phyloP scores from a whole-genome alignment of 495 filamentous ascomycete genomes.

The Letharia columbiana region DNA sequence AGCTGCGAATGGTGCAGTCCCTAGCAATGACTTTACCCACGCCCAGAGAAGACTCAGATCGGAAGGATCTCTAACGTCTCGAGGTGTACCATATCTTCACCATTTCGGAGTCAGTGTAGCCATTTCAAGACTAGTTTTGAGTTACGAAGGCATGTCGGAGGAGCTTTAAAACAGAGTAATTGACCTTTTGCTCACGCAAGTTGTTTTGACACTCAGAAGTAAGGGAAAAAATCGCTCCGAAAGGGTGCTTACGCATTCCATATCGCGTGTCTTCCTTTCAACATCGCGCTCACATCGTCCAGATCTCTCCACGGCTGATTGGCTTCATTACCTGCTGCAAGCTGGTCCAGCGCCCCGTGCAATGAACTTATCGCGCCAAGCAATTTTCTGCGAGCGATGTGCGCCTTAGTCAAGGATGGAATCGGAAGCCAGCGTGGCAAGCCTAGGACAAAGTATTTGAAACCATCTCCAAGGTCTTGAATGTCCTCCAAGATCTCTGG shows the following conservation, averaged over 20 bases:
- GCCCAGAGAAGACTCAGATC: slow-evolving; percentile 45
- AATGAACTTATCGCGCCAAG: slow-evolving; percentile 40
- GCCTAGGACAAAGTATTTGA: slow-evolving; percentile 43
- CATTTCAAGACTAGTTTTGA: not conserved
- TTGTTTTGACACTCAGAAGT: not conserved
- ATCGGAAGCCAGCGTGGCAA: slow-evolving; percentile 45
- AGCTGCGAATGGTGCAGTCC: not conserved
- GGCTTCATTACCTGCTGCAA: slow-evolving; percentile 39
- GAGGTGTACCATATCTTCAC: slow-evolving; percentile 29
- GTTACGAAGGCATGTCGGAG: not conserved
- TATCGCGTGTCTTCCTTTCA: slow-evolving; percentile 37
- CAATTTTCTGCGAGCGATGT: slow-evolving; percentile 44
- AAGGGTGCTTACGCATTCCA: slow-evolving; percentile 21
- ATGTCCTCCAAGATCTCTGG: slow-evolving; percentile 46
- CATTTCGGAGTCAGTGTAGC: not conserved
- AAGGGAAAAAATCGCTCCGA: not conserved
- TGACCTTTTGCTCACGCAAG: not conserved
- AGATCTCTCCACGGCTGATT: slow-evolving; percentile 44
- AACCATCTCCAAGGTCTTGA: slow-evolving; percentile 47
- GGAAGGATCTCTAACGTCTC: slow-evolving; percentile 30
- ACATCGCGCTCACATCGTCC: slow-evolving; percentile 43
- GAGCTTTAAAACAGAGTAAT: too few species aligned
- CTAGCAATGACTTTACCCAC: slow-evolving; percentile 4
- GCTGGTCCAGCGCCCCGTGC: slow-evolving; percentile 41
- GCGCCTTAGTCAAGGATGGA: slow-evolving; percentile 41